Percentiles rank a stretch among this genome's conserved stretches.
phyloP scores from a whole-genome alignment of 2,329 filamentous ascomycete species.

The Corniculantispora saksenae region DNA sequence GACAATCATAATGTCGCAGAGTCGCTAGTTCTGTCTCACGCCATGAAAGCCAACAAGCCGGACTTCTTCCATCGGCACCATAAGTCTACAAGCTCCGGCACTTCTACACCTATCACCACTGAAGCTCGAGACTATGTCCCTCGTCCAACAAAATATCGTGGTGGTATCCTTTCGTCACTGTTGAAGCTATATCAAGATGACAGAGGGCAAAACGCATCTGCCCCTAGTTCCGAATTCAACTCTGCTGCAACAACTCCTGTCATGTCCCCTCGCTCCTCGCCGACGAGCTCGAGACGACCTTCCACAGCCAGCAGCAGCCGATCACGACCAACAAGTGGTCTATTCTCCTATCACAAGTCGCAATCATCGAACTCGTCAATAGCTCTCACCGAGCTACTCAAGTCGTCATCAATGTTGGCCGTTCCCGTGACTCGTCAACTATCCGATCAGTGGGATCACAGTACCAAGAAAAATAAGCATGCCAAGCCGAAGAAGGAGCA shows the following conservation, averaged over 20 bases:
- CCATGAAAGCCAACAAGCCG: constrained; percentile 29
- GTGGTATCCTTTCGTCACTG: constrained; percentile 71
- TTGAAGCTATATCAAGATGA: constrained; percentile 68
- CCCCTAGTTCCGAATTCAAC: constrained; percentile 40
- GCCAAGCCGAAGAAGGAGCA: constrained; percentile 40
- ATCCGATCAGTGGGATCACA: constrained; percentile 46
- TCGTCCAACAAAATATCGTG: constrained; percentile 67
- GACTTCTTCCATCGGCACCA: constrained; percentile 34
- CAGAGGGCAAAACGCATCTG: constrained; percentile 31
- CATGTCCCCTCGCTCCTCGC: constrained; percentile 45
- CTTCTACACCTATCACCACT: constrained; percentile 36
- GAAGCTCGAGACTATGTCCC: constrained; percentile 62
- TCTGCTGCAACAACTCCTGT: constrained; percentile 39
- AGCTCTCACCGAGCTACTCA: constrained; percentile 53
- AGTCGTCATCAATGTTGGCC: constrained; percentile 55
- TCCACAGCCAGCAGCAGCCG: constrained; percentile 37
- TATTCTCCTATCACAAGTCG: constrained; percentile 45
- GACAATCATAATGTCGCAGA: constrained; percentile 34
- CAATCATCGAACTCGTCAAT: constrained; percentile 45
- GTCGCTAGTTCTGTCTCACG: constrained; percentile 38
- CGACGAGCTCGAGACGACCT: constrained; percentile 40
- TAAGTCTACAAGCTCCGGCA: constrained; percentile 34
- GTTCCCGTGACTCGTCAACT: constrained; percentile 48
- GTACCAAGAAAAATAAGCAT: constrained; percentile 42
- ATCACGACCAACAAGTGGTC: constrained; percentile 39